Evolutionary conservation across 2,329 filamentous ascomycete genomes (phyloP).

Genomic region (Thielaviopsis ethacetica): DNA sequence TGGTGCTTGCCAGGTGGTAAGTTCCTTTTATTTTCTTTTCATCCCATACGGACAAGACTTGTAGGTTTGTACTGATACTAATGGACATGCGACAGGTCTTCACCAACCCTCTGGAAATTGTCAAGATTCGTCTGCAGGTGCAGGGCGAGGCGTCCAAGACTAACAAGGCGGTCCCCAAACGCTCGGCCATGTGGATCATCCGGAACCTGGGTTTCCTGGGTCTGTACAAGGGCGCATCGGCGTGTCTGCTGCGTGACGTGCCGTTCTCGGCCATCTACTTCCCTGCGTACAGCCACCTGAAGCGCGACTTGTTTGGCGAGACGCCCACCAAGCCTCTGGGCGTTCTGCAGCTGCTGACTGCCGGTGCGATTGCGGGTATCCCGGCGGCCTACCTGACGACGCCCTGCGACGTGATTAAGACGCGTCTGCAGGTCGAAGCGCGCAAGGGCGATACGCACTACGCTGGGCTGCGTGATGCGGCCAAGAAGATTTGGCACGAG

Average conservation of each 20-base stretch:
- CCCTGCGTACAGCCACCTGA: conserved; percentile 87
- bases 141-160: conserved; percentile 91
- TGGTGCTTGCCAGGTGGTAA: conserved; percentile 88
- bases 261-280: conserved; percentile 99
- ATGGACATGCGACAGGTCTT: conserved; percentile 46
- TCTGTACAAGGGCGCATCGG: conserved; percentile 90
- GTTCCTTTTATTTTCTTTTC: no score
- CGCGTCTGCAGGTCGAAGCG: conserved; percentile 88
- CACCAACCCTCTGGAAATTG: conserved; percentile 95
- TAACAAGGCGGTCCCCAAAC: conserved; percentile 59
- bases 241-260: conserved; percentile 87
- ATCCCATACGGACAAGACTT: neutral
- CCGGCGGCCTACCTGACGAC: conserved; percentile 89
- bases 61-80: conserved; percentile 8
- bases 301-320: conserved; percentile 88
- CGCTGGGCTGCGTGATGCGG: conserved; percentile 73
- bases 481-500: conserved; percentile 67
- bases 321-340: conserved; percentile 73
- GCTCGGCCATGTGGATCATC: conserved; percentile 96
- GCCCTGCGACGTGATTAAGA: conserved; percentile 98
- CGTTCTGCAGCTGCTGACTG: conserved; percentile 76
- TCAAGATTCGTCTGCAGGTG: conserved; percentile 96
- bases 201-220: conserved; percentile 86
- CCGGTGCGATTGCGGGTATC: conserved; percentile 89
- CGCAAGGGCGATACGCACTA: conserved; percentile 87